These are phyloP conservation scores for Ceratobasidium sp. DNA, from an alignment of 1,284 basidiomycete genomes.

Conservation along the genomic window DNA sequence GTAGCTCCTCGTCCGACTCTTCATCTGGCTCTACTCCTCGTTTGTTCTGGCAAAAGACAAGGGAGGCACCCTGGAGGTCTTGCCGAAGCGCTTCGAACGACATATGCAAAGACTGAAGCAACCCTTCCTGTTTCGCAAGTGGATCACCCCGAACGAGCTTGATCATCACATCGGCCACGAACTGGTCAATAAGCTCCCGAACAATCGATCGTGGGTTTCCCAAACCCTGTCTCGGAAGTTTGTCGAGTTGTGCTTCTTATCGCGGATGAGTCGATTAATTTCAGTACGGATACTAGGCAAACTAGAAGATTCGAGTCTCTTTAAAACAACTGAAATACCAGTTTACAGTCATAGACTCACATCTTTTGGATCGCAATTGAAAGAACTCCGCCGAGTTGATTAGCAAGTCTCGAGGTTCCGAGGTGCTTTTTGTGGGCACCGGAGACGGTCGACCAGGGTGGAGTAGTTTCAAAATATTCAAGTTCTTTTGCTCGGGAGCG, in stretches of 20 bases:
- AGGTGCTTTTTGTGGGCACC: slow-evolving; percentile 66
- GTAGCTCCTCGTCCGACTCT: slow-evolving; percentile 30
- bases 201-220: slow-evolving; percentile 27
- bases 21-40: slow-evolving; percentile 30
- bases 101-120: slow-evolving; percentile 16
- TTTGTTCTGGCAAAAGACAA: slow-evolving; percentile 19
- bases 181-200: slow-evolving; percentile 29
- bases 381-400: slow-evolving; percentile 68
- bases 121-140: background rate
- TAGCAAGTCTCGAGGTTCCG: slow-evolving; percentile 69
- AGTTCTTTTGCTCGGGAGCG: slow-evolving; percentile 73
- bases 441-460: slow-evolving; percentile 72
- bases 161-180: slow-evolving; percentile 30
- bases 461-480: slow-evolving; percentile 72
- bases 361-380: slow-evolving; percentile 67
- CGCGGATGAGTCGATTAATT: slow-evolving; percentile 24
- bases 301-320: background rate
- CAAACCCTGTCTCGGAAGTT: background rate
- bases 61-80: slow-evolving; percentile 19
- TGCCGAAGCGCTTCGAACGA: slow-evolving; percentile 19
- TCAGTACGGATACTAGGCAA: slow-evolving; percentile 32
- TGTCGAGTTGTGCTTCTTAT: slow-evolving; percentile 25
- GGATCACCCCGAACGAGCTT: slow-evolving; percentile 39
- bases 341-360: background rate
- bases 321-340: background rate